phyloP scores from a whole-genome alignment of 2,329 filamentous ascomycete genomes.

The Trichoderma oligosporum region DNA sequence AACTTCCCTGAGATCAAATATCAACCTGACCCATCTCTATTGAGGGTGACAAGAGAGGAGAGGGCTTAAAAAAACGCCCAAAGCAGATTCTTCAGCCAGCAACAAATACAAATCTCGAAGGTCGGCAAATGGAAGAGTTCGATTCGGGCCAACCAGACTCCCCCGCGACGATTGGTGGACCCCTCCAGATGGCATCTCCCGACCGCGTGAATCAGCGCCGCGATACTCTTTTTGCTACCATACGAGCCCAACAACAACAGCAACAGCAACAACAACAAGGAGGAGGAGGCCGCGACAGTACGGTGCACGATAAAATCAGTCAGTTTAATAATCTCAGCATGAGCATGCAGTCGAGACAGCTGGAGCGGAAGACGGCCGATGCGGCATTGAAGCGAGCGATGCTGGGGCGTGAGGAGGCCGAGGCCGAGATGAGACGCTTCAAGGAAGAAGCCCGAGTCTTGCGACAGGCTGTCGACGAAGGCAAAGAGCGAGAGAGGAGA shows the following conservation, averaged over 20 bases:
- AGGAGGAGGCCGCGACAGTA: constrained; percentile 50
- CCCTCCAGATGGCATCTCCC: constrained; percentile 59
- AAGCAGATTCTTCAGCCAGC: background rate
- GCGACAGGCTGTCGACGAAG: constrained; percentile 59
- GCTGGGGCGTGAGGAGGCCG: constrained; percentile 67
- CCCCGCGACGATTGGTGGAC: constrained; percentile 47
- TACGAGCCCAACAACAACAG: constrained; percentile 30
- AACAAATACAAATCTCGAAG: background rate
- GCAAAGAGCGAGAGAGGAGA: constrained; percentile 61
- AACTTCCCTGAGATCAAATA: background rate
- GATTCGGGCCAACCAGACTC: constrained; percentile 53
- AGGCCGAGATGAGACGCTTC: constrained; percentile 61
- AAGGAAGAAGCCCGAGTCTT: constrained; percentile 57
- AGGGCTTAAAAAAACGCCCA: no score
- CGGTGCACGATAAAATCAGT: constrained; percentile 64
- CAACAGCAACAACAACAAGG: no score
- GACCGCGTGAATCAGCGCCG: constrained; percentile 57
- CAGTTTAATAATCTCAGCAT: constrained; percentile 69
- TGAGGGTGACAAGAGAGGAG: no score
- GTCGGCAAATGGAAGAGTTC: constrained; percentile 38
- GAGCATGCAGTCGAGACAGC: constrained; percentile 55
- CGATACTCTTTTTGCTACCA: constrained; percentile 37
- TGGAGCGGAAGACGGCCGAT: constrained; percentile 62
- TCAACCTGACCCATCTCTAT: no score
- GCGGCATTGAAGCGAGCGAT: constrained; percentile 63